Base-by-base conservation (phyloP, 306 rosid species). In the Nissolia schottii region DNA sequence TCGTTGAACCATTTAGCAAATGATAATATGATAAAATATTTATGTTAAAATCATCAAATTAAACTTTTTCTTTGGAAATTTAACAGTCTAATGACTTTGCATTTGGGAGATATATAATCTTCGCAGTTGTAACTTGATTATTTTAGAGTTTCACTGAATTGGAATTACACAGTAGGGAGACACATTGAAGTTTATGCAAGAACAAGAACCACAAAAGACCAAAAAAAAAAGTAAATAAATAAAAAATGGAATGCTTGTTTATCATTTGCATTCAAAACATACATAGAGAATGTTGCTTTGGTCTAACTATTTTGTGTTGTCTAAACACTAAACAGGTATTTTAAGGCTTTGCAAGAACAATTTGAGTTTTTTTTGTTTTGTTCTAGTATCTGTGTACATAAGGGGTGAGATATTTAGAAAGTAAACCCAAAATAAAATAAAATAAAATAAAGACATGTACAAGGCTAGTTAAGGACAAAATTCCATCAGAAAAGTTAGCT, bases 391-490 rank as follows among this genome's bases (percentile, higher is more conserved):
- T 61, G 56, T 62, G 31, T 28, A 38, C 49, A 28, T 8, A 6
- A 40, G n/a, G 29, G 8, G 19, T 15, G 51, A 45, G 51, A 6
- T n/a, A n/a, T 18, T 40, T 28, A 31, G 45, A 12, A 5, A 40
- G 6, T 8, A 20, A 3, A 63, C n/a, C n/a, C n/a, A 41, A 5
- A 34, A 23, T 55, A 46, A 5, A 23, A 65, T 3, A 3, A 23
- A 19, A 32, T n/a, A n/a, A 15, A 45, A 58, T n/a, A 45, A n/a
- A 38, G 37, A 58, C 15, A 49, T 57, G 45, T 45, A 55, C 65
- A 11, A 65, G 19, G 29, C 59, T 70, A 64, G 25, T 27, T 22
- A 63, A 35, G 10, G 11, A 67, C 22, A 79, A 74, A 62, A 48
- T 48, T 45, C 37, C 31, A 27, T 32, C 12, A 31, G 51, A 49